Percentiles rank a stretch among this genome's conserved stretches.
These are phyloP conservation scores for Petrea volubilis DNA, from an alignment of 257 asterid genomes.

Conservation along the genomic window DNA sequence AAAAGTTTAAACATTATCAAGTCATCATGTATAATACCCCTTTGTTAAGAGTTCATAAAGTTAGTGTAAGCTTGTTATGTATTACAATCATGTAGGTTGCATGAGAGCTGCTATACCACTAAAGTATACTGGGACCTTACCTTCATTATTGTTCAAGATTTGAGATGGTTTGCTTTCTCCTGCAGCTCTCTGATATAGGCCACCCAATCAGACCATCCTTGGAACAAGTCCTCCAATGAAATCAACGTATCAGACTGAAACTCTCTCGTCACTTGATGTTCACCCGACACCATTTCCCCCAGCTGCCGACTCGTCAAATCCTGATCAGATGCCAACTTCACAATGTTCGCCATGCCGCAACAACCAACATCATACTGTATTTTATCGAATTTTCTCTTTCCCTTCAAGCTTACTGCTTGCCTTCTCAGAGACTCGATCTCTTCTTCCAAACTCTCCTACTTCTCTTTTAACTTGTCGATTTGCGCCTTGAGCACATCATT, in stretches of 20 bases:
- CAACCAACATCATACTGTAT: background rate
- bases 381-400: conserved; percentile 25
- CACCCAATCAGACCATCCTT: conserved; percentile 16
- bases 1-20: too few species aligned
- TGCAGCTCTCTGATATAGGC: conserved; percentile 5
- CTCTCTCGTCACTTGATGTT: conserved; percentile 1
- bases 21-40: too few species aligned
- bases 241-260: conserved; percentile 8
- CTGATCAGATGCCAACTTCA: background rate
- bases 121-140: too few species aligned
- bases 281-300: conserved; percentile 14
- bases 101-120: too few species aligned
- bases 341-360: background rate
- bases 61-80: too few species aligned
- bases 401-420: background rate
- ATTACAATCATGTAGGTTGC: too few species aligned
- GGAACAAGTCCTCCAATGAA: conserved; percentile 37
- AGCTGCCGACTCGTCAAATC: background rate
- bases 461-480: conserved; percentile 28
- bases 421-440: conserved; percentile 23
- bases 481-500: conserved; percentile 25
- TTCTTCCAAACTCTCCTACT: conserved; percentile 25
- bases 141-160: background rate
- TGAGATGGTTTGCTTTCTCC: conserved; percentile 12
- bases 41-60: too few species aligned